Base-by-base conservation (phyloP, 148 eudicot genomes). In the Spergularia marina region DNA sequence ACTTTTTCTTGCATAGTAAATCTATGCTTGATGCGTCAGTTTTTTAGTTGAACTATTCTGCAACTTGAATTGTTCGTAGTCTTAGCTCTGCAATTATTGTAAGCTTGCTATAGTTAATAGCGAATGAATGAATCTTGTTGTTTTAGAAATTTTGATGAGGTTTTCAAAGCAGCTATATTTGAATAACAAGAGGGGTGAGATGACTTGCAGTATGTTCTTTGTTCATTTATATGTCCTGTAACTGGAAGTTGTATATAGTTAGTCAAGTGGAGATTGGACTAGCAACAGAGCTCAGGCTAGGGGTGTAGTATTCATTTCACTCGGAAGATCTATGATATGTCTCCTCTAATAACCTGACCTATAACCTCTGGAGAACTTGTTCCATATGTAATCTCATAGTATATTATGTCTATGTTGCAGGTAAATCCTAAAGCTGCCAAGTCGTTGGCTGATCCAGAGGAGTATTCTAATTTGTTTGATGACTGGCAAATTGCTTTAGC, bases 401-500 rank as follows among this genome's bases (percentile, higher is more conserved):
- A 55, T 71, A 23, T 15, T 55, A 47, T 51, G 59, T 5, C 34
- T 17, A 23, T 69, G 17, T 49, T 82, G 70, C 86, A 94, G 97
- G 87, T 94, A 65, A 94, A 91, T 82, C 85, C 88, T 40, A 92
- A 95, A 89, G 98, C 98, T 82, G 98, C 98, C 52, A 96, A 95
- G 69, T 86, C 98, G 47, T 85, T 95, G 79, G 98, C 98, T 68
- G 98, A 95, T 88, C 98, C 97, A 21, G 87, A 89, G 78, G 94
- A 92, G 74, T 95, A 95, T 86, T 85, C 98, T 70, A 95, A 95
- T 76, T 78, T 95, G 83, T 95, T 95, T 76, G 96, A 90, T 20
- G 96, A 92, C 71, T 95, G 97, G 98, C 98, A 95, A 89, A 76
- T 92, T 86, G 96, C 98, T 66, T 89, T 92, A 74, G 87, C 84